Base-by-base conservation (phyloP, 768 basidiomycete genomes). In the Calocybe gangraenosa region DNA sequence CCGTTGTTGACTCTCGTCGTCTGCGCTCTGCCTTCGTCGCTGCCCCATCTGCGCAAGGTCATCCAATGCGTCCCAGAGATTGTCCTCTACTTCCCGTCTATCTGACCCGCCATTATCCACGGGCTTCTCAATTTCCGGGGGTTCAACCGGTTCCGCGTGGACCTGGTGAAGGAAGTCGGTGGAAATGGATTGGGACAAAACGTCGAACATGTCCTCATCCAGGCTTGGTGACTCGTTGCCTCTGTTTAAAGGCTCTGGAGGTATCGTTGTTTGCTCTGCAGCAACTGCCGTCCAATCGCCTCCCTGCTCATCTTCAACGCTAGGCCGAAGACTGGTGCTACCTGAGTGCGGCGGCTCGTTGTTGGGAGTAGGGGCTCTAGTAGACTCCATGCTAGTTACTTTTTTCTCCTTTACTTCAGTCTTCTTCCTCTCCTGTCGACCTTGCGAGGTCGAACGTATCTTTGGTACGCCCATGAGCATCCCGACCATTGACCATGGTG, bases 401-500 rank as follows among this genome's bases (percentile, higher is more conserved):
- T n/a, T n/a, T n/a, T n/a, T n/a, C n/a, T n/a, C n/a, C n/a, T n/a
- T n/a, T n/a, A 13, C 9, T 30, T 18, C 22, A 20, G 34, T 38
- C 36, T 7, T 28, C 11, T 17, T 15, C 3, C 22, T 43, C 10
- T 25, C 11, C 9, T 11, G 37, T 20, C 33, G 23, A 21, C 19
- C 46, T 51, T 40, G 30, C 15, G 46, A 39, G 7, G 46, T n/a
- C 17, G 43, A n/a, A 2, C 49, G 52, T 32, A 50, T 42, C 33
- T 47, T 49, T 32, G 50, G 46, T 14, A 32, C 17, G 28, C 50
- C 45, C 37, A 52, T 55, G 18, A 55, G 42, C 42, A 52, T 17
- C n/a, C 50, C 50, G 6, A 55, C 42, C 35, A 55, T 46, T 8
- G 50, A 52, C 40, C 50, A 55, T 46, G 50, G 44, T 18, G 53